phyloP scores from a whole-genome alignment of 192 early-diverging fungal genomes.

The Globomyces pollinis-pini region DNA sequence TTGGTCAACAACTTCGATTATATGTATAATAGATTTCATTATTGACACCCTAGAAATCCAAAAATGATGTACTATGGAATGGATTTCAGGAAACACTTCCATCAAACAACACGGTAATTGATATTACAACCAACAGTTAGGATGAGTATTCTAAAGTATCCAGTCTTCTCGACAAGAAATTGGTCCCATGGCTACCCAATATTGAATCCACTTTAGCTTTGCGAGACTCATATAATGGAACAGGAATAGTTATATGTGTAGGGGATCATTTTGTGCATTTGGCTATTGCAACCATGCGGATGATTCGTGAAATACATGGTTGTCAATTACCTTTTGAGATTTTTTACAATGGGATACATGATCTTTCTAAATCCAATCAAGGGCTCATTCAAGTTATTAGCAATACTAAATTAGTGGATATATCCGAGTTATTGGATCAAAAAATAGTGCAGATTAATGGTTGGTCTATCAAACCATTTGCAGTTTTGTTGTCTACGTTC shows the following conservation, averaged over 20 bases:
- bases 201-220: not conserved
- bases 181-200: not conserved
- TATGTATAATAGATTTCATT: no score
- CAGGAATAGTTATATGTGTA: not conserved
- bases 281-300: conserved; percentile 5
- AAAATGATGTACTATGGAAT: no score
- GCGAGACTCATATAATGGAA: conserved; percentile 3
- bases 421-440: not conserved
- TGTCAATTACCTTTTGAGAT: conserved; percentile 7
- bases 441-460: not conserved
- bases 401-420: not conserved
- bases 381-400: not conserved
- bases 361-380: conserved; percentile 34
- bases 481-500: conserved; percentile 54
- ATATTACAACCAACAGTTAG: no score
- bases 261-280: conserved; percentile 4
- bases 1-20: no score
- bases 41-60: no score
- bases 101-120: no score
- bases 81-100: no score
- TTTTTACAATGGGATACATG: not conserved
- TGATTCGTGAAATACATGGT: conserved; percentile 4
- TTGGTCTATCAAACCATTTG: conserved; percentile 53
- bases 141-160: no score
- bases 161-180: no score